Conservation (phyloP, 345 rosid species). For the Angophora floribunda region DNA sequence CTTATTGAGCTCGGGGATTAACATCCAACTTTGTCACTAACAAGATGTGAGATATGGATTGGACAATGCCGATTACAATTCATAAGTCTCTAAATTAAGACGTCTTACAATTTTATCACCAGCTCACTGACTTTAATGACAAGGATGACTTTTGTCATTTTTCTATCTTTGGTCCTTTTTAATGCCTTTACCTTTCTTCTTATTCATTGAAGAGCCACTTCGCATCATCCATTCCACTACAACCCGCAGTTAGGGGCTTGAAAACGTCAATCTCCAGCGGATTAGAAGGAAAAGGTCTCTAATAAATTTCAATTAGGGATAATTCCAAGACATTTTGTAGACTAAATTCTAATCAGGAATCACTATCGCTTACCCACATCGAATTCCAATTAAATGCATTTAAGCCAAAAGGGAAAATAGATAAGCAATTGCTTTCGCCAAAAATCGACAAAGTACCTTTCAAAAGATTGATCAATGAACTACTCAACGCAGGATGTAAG, state of each 20-base stretch:
- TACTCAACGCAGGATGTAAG: rapidly evolving
- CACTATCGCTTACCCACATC: not conserved
- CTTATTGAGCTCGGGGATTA: not conserved
- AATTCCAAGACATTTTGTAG: not conserved
- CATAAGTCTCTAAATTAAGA: not conserved
- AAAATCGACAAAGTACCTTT: not conserved
- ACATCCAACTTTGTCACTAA: not conserved
- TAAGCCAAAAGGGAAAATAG: not conserved
- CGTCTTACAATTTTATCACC: not conserved
- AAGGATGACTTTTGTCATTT: not conserved
- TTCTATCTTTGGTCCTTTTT: not conserved
- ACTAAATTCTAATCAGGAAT: not conserved
- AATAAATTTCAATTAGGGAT: not conserved
- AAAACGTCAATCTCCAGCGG: not conserved
- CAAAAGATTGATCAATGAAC: not conserved
- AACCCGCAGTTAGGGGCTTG: not conserved
- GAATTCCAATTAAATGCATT: not conserved
- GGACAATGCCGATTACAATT: not conserved
- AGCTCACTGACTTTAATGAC: not conserved
- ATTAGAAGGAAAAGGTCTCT: not conserved
- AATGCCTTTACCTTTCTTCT: not conserved
- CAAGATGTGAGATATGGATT: not conserved
- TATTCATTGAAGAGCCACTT: not conserved
- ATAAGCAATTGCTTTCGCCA: not conserved
- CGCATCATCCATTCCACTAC: not conserved